Percentiles rank a stretch among this genome's conserved stretches.
Evolutionary conservation across 805 yeast genomes (phyloP).

Genomic region (Monosporozyma solicola): DNA sequence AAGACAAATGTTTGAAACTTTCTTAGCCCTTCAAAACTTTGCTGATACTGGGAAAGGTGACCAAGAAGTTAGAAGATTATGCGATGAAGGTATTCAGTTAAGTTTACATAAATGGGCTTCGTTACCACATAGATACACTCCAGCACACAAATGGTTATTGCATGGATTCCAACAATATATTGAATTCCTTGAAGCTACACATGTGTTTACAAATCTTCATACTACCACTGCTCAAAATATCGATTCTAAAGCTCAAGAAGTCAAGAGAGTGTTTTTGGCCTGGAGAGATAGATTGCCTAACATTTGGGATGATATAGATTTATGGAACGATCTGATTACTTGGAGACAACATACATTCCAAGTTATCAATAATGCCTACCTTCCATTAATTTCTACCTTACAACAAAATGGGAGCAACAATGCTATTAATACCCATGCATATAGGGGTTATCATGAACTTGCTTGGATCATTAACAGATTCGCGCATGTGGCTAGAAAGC

Average conservation of each 20-base stretch:
- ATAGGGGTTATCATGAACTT: slow-evolving; percentile 95
- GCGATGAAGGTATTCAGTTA: slow-evolving; percentile 94
- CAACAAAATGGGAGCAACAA: slow-evolving; percentile 63
- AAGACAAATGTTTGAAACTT: slow-evolving; percentile 90
- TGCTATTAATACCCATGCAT: slow-evolving; percentile 84
- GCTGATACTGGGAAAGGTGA: slow-evolving; percentile 84
- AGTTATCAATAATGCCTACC: slow-evolving; percentile 86
- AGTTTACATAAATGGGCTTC: slow-evolving; percentile 91
- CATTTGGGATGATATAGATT: slow-evolving; percentile 92
- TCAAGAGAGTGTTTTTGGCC: slow-evolving; percentile 88
- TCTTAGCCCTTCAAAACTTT: slow-evolving; percentile 83
- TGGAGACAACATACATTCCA: slow-evolving; percentile 99
- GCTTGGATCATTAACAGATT: slow-evolving; percentile 98
- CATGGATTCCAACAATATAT: slow-evolving; percentile 97
- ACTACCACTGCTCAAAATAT: slow-evolving; percentile 87
- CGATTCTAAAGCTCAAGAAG: slow-evolving; percentile 87
- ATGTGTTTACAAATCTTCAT: slow-evolving; percentile 77
- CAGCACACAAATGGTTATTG: slow-evolving; percentile 80
- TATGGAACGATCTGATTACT: slow-evolving; percentile 95
- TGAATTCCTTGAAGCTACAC: slow-evolving; percentile 95
- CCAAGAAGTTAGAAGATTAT: slow-evolving; percentile 72
- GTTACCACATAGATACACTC: slow-evolving; percentile 61
- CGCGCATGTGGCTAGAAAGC: slow-evolving; percentile 97
- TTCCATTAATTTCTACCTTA: slow-evolving; percentile 81
- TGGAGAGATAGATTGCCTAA: slow-evolving; percentile 98